A percentile compares a stretch with the other conserved stretches of the same genome.
These are phyloP conservation scores for Thymus mandschuricus DNA, from an alignment of 257 asterid species.

Conservation along the genomic window DNA sequence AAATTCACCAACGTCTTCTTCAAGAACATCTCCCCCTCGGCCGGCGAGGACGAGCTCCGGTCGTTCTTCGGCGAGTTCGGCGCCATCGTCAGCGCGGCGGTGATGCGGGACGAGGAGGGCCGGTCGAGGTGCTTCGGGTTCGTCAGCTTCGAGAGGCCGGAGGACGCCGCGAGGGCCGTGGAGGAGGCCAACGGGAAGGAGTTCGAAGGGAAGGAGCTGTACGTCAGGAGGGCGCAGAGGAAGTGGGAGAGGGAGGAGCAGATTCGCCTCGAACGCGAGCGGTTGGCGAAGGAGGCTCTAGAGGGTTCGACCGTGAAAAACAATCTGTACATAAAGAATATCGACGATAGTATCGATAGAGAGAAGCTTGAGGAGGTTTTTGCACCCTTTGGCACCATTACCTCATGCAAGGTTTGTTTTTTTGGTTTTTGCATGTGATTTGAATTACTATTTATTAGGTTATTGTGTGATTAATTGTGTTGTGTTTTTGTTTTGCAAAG, in stretches of 20 bases:
- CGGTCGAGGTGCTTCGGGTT: slow-evolving; percentile 68
- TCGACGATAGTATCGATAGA: slow-evolving; percentile 53
- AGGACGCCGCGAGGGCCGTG: slow-evolving; percentile 61
- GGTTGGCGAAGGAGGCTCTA: slow-evolving; percentile 42
- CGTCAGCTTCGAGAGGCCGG: slow-evolving; percentile 59
- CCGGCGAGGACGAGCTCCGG: slow-evolving; percentile 52
- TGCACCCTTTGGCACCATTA: slow-evolving; percentile 59
- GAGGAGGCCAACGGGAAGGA: slow-evolving; percentile 52
- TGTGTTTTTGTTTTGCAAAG: slow-evolving; percentile 33
- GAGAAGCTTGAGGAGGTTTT: slow-evolving; percentile 64
- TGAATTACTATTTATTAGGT: neutral
- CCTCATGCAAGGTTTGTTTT: slow-evolving; percentile 65
- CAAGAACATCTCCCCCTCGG: slow-evolving; percentile 56
- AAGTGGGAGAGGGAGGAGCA: slow-evolving; percentile 60
- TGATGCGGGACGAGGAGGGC: slow-evolving; percentile 62
- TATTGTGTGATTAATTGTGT: neutral
- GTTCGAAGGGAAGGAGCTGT: slow-evolving; percentile 54
- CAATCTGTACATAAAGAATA: slow-evolving; percentile 49
- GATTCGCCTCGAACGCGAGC: slow-evolving; percentile 44
- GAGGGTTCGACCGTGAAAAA: slow-evolving; percentile 40
- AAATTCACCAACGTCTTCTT: slow-evolving; percentile 71
- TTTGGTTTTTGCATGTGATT: no score
- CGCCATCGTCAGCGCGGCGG: slow-evolving; percentile 43
- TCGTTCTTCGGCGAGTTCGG: slow-evolving; percentile 55
- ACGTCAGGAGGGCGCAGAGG: slow-evolving; percentile 61